Base-by-base conservation (phyloP, 176 grass and related monocot species). In the Triticum dicoccoides region DNA sequence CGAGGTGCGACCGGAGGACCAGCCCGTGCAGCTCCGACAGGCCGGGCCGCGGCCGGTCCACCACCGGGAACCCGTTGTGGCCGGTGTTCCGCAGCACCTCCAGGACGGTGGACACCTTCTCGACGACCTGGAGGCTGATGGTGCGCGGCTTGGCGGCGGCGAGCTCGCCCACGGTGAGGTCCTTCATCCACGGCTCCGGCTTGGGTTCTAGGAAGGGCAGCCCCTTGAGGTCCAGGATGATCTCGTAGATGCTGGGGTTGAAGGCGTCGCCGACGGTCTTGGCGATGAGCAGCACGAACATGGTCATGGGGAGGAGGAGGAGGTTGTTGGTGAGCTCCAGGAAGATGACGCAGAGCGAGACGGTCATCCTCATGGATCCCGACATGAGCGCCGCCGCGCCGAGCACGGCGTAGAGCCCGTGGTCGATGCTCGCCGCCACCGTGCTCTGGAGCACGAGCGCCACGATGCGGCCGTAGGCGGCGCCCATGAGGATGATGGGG, bases 171-270 rank as follows among this genome's bases (percentile, higher is more conserved):
- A 98, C 97, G 12, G 90, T 80, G 66, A 98, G 47, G 82, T 96
- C 93, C 88, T 93, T 96, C 97, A 98, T 98, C 97, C 97, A 98
- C 0, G 93, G 88, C 78, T 98, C 96, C 0, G 93, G 91, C 83
- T 91, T 90, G 14, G 93, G 74, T 0, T 98, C 96, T 3, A 98
- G 84, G 90, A 98, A 98, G 1, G 96, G 96, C 4, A 98, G 62
- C 3, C 93, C 90, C 79, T 96, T 98, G 84, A 98, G 94, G 17
- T 98, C 92, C 18, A 98, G 93, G 82, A 98, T 98, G 87, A 98
- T 98, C 91, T 96, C 96, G 84, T 98, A 98, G 77, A 98, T 98
- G 83, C 93, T 96, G 11, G 93, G 96, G 88, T 98, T 98, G 73
- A 98, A 91, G 0, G 85, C 92, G 32, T 98, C 93, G 30, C 93